A percentile compares a stretch with the other conserved stretches of the same genome.
Evolutionary conservation across 148 eudicot genomes (phyloP).

Genomic region (Amaranthus palmeri): DNA sequence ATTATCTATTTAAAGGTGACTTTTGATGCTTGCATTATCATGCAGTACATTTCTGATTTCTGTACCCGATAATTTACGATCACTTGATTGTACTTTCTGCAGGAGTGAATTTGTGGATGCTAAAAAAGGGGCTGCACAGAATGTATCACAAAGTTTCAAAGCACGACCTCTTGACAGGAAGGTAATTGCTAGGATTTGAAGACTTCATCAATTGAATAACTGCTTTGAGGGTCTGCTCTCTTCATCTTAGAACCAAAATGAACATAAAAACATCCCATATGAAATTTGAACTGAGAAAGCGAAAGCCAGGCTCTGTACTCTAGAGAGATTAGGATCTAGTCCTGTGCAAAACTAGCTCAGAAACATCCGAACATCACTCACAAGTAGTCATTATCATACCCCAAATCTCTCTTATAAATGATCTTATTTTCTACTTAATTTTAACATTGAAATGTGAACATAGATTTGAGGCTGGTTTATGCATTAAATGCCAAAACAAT

Average conservation of each 20-base stretch:
- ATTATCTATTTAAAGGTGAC: neutral
- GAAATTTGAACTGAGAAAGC: neutral
- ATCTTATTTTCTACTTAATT: too few relatives aligned
- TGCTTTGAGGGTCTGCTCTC: too few relatives aligned
- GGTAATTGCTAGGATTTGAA: slow-evolving; percentile 15
- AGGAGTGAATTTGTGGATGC: slow-evolving; percentile 34
- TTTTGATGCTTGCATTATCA: neutral
- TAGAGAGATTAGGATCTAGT: neutral
- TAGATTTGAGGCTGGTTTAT: neutral
- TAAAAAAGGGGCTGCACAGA: slow-evolving; percentile 33
- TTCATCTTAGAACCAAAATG: too few relatives aligned
- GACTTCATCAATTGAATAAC: neutral
- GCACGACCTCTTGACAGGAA: slow-evolving; percentile 65
- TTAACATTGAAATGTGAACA: too few relatives aligned
- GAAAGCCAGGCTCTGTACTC: neutral
- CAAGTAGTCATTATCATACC: too few relatives aligned
- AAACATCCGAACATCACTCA: too few relatives aligned
- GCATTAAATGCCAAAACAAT: neutral
- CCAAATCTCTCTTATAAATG: too few relatives aligned
- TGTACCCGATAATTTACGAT: neutral
- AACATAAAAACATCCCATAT: neutral
- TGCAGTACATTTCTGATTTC: neutral
- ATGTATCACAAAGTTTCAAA: slow-evolving; percentile 49
- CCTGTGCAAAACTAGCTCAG: too few relatives aligned
- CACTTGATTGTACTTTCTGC: slow-evolving; percentile 14